Base-by-base conservation (phyloP, 2,329 filamentous ascomycete species). In the Aspergillus calidoustus region DNA sequence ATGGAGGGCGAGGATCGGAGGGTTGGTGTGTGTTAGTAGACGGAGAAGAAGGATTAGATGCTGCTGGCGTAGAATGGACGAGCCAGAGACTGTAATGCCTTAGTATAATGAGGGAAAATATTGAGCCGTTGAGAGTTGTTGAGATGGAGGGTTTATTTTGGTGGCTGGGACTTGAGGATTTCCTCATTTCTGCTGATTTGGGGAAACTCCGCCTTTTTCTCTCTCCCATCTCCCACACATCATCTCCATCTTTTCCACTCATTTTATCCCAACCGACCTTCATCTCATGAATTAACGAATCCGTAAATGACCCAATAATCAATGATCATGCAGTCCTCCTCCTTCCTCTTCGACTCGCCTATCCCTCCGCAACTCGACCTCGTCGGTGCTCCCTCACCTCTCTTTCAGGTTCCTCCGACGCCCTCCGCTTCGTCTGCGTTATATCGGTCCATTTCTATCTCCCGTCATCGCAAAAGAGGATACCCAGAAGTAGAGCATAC, bases 21-120 rank as follows among this genome's bases (percentile, higher is more conserved):
- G 92, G 92, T 0, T 96, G 92, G 91, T 96, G 92, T 77, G 90
- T 96, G 25, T 82, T 96, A 49, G 91, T 96, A 11, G 91, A 96
- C 76, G 92, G 92, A 0, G 91, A 93, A 43, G 83, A 79, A 47
- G 76, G 74, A 52, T 68, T 81, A 62, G 68, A 69, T 82, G 87
- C 63, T 82, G 91, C 74, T 76, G 91, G 70, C 81, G 91, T 78
- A 44, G 64, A 74, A 51, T 80, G 79, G 76, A 75, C 74, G 25
- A 74, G 71, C 57, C 79, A 81, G 68, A 77, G 75, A 68, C 66
- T 81, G 67, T 81, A 69, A 57, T 44, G n/a, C 30, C 31, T 28
- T 25, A 31, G 23, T 17, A 30, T 17, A 7, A 54, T 19, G 28
- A 19, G 43, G 22, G 22, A 9, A 34, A 30, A 28, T 25, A 15